Conservation (phyloP, 2,329 filamentous ascomycete species). For the Cladophialophora carrionii region DNA sequence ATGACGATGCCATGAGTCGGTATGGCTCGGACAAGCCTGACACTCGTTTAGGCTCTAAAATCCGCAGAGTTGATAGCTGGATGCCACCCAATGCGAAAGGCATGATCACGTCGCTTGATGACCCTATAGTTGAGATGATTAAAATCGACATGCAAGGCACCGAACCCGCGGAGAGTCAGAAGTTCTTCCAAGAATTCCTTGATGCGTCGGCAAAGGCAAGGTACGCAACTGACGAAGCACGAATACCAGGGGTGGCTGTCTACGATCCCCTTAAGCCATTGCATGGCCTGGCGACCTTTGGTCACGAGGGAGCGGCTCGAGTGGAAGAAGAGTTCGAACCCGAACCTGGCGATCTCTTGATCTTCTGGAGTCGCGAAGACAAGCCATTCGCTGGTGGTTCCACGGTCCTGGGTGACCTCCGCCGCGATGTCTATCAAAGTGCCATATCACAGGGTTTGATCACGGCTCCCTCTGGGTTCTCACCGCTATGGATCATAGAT, state of each 20-base stretch:
- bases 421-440: constrained; percentile 68
- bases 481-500: constrained; percentile 82
- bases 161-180: constrained; percentile 57
- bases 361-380: constrained; percentile 76
- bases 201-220: constrained; percentile 62
- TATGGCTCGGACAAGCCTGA: constrained; percentile 96
- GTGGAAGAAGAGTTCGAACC: constrained; percentile 58
- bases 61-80: constrained; percentile 66
- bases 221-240: constrained; percentile 70
- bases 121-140: constrained; percentile 75
- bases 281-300: constrained; percentile 74
- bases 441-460: constrained; percentile 68
- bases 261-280: constrained; percentile 74
- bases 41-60: constrained; percentile 71
- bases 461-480: constrained; percentile 56
- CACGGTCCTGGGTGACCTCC: constrained; percentile 68
- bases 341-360: constrained; percentile 74
- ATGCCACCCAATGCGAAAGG: constrained; percentile 66
- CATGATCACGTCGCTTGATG: constrained; percentile 71
- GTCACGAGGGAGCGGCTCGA: constrained; percentile 68
- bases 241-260: constrained; percentile 78
- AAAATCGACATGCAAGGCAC: constrained; percentile 56
- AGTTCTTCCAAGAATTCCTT: constrained; percentile 72
- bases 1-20: constrained; percentile 73
- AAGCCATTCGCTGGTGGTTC: constrained; percentile 71